Percentiles rank a stretch among this genome's conserved stretches.
Evolutionary conservation across 768 basidiomycete genomes (phyloP).

Genomic region (Lactifluus pinguis): DNA sequence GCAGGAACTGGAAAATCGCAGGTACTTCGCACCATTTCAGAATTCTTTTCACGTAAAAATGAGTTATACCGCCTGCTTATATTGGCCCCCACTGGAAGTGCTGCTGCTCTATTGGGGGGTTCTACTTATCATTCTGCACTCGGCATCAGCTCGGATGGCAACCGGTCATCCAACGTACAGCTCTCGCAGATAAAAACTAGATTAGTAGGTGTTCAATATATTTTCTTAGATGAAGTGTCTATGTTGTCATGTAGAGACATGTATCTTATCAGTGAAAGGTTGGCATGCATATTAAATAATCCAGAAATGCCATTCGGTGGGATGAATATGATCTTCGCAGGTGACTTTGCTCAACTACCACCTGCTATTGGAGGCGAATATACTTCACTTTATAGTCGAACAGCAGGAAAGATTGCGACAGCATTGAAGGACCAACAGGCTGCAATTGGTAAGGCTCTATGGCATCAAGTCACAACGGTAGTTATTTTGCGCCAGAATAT

Average conservation of each 20-base stretch:
- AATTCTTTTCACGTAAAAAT: not conserved
- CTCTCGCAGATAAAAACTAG: not conserved
- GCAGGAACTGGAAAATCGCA: too few relatives aligned
- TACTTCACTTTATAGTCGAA: too few relatives aligned
- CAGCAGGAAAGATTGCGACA: not conserved
- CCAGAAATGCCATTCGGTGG: too few relatives aligned
- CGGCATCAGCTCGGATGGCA: not conserved
- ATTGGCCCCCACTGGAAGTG: not conserved
- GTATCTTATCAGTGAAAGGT: too few relatives aligned
- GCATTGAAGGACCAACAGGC: not conserved
- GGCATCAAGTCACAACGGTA: not conserved
- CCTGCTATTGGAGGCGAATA: too few relatives aligned
- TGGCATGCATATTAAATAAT: too few relatives aligned
- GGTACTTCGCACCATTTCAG: not conserved
- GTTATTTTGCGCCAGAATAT: not conserved
- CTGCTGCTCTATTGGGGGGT: not conserved
- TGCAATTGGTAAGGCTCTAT: too few relatives aligned
- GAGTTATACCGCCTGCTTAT: not conserved
- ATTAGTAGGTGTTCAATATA: too few relatives aligned
- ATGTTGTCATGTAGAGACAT: too few relatives aligned
- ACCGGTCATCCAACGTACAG: not conserved
- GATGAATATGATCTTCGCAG: not conserved
- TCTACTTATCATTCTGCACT: not conserved
- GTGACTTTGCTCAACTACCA: not conserved
- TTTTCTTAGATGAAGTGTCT: too few relatives aligned